Conservation (phyloP, 257 asterid genomes). For the Eustoma russellianum region DNA sequence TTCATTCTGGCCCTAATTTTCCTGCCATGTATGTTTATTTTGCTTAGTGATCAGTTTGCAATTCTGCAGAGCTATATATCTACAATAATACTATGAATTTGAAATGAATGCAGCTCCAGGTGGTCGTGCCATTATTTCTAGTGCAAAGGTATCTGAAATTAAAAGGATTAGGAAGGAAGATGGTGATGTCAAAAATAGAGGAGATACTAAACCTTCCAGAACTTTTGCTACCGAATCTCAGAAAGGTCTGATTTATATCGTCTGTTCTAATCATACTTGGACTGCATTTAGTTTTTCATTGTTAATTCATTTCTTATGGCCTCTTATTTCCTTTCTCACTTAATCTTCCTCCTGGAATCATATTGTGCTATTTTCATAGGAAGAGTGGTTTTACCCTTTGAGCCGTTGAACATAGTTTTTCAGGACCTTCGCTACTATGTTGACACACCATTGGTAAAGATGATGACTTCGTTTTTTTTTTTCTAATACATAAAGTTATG, state of each 20-base stretch:
- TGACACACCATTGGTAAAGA: slow-evolving; percentile 40
- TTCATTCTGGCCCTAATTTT: slow-evolving; percentile 36
- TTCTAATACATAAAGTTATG: neutral
- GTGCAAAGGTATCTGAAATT: slow-evolving; percentile 15
- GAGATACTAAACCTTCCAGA: slow-evolving; percentile 9
- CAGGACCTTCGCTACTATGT: slow-evolving; percentile 44
- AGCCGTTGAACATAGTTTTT: slow-evolving; percentile 43
- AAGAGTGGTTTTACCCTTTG: slow-evolving; percentile 55
- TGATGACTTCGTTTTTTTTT: neutral
- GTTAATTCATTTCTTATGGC: no score
- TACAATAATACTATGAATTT: neutral
- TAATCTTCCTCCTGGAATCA: neutral
- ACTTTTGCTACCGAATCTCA: slow-evolving; percentile 11
- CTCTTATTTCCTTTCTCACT: no score
- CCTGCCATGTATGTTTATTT: slow-evolving; percentile 39
- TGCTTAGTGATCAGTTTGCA: neutral
- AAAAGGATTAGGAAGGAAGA: slow-evolving; percentile 24
- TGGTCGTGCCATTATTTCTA: slow-evolving; percentile 30
- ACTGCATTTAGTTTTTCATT: no score
- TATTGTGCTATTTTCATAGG: slow-evolving; percentile 22
- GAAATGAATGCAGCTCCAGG: slow-evolving; percentile 25
- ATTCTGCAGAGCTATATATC: neutral
- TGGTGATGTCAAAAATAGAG: slow-evolving; percentile 3
- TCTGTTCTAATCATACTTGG: neutral
- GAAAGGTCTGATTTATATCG: slow-evolving; percentile 14